Base-by-base conservation (phyloP, 1,284 basidiomycete genomes). In the Exobasidium rhododendri region DNA sequence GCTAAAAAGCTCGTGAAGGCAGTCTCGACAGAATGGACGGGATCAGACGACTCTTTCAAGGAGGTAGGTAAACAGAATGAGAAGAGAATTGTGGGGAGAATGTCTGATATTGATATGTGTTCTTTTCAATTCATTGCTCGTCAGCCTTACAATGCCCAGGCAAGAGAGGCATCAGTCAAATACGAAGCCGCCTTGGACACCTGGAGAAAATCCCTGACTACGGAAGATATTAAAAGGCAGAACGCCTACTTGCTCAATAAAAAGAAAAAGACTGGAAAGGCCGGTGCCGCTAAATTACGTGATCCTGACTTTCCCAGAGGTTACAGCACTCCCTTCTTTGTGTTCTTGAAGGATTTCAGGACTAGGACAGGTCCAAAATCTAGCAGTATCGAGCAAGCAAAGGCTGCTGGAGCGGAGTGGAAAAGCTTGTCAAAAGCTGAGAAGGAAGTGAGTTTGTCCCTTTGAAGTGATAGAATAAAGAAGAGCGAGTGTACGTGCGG, bases 191-290 rank as follows among this genome's bases (percentile, higher is more conserved):
- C 61, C 3, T 62, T 77, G 31, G 61, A 66, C 56, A 59, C 63
- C 35, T 78, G 76, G 76, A 65, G 68, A 44, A 64, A 67, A 7
- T 52, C 56, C 31, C 64, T 78, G 20, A 70, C 74, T 4, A 64
- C 76, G 28, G 73, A 75, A 7, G 76, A 77, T 58, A 73, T 78
- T 58, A 62, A 67, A 63, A 68, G 74, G 17, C 73, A 78, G 64
- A 77, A 78, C 60, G 66, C 65, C 24, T 78, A 71, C 61, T 64
- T 72, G 32, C 52, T 59, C 26, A 58, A 64, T 49, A 74, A 74
- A 64, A 66, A 70, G 50, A 74, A 73, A 29, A 55, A 61, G 59
- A 60, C 53, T 73, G 74, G 53, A 67, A 35, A 44, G 30, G 13
- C 22, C 14, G 17, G 4, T 13, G 6, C 17, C 68, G 68, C 65